Conservation (phyloP, 345 rosid genomes). For the Hypericum perforatum region DNA sequence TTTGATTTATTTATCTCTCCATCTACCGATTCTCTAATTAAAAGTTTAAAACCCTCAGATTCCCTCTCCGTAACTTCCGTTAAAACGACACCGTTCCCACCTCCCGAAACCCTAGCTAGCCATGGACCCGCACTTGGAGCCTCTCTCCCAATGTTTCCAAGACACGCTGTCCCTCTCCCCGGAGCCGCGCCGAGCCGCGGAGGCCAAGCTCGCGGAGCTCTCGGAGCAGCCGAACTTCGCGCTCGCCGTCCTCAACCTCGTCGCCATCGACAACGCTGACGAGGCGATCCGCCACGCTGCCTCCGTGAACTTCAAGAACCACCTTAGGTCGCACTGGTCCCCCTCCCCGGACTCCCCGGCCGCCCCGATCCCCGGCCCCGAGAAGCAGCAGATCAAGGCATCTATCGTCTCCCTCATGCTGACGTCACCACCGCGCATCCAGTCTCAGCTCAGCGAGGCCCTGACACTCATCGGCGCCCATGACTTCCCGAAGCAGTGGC, state of each 20-base stretch:
- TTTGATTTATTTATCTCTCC: no score
- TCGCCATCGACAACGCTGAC: constrained; percentile 60
- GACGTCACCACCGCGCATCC: constrained; percentile 62
- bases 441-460: constrained; percentile 92
- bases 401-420: constrained; percentile 82
- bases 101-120: not conserved
- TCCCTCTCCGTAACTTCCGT: no score
- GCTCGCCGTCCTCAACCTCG: constrained; percentile 69
- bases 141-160: constrained; percentile 76
- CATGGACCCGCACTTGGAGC: constrained; percentile 32
- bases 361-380: constrained; percentile 43
- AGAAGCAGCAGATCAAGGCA: constrained; percentile 77
- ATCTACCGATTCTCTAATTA: no score
- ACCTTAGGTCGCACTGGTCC: constrained; percentile 75
- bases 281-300: constrained; percentile 96
- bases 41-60: constrained; percentile 6
- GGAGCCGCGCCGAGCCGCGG: constrained; percentile 83
- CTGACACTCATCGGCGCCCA: constrained; percentile 80
- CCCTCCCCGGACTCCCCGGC: constrained; percentile 30
- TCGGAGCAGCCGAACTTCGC: constrained; percentile 64
- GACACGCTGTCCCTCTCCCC: constrained; percentile 68
- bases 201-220: constrained; percentile 44
- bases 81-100: not conserved
- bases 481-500: constrained; percentile 86
- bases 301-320: constrained; percentile 90